These are phyloP conservation scores for Diaporthe longicolla DNA, from an alignment of 2,329 filamentous ascomycete species.

Conservation along the genomic window DNA sequence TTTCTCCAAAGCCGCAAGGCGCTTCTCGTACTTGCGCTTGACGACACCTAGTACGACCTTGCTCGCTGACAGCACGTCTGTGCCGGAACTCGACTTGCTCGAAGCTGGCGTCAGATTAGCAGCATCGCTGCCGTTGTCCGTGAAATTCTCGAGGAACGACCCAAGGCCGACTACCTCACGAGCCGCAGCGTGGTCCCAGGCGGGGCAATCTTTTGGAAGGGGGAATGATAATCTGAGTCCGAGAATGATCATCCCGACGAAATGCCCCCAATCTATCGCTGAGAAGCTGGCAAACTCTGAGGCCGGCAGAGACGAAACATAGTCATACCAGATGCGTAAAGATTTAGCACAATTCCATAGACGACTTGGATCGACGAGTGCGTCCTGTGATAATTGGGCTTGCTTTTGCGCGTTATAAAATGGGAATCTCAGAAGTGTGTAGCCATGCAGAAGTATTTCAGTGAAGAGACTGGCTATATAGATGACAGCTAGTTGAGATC, in stretches of 20 bases:
- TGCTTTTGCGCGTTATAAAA: neutral
- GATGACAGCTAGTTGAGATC: constrained; percentile 48
- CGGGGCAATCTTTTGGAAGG: constrained; percentile 52
- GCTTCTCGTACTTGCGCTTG: constrained; percentile 60
- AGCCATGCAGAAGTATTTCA: constrained; percentile 58
- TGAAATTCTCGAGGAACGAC: constrained; percentile 56
- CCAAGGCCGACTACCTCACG: constrained; percentile 57
- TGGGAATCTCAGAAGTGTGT: constrained; percentile 53
- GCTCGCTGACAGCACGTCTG: constrained; percentile 61
- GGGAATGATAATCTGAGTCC: constrained; percentile 64
- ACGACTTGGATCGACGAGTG: constrained; percentile 37
- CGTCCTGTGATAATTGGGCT: neutral
- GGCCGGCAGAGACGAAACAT: constrained; percentile 44
- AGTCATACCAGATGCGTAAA: constrained; percentile 49
- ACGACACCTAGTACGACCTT: constrained; percentile 62
- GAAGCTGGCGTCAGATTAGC: constrained; percentile 44
- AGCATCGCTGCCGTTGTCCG: constrained; percentile 32
- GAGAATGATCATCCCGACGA: constrained; percentile 59
- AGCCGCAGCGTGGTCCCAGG: constrained; percentile 55
- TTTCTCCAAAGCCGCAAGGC: constrained; percentile 53
- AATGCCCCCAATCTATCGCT: constrained; percentile 58
- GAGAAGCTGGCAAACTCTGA: constrained; percentile 55
- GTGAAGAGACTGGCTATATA: constrained; percentile 54
- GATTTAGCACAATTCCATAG: constrained; percentile 42
- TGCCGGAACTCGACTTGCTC: constrained; percentile 46